phyloP scores from a whole-genome alignment of 768 basidiomycete species.

The Sporobolomyces phaffii region DNA sequence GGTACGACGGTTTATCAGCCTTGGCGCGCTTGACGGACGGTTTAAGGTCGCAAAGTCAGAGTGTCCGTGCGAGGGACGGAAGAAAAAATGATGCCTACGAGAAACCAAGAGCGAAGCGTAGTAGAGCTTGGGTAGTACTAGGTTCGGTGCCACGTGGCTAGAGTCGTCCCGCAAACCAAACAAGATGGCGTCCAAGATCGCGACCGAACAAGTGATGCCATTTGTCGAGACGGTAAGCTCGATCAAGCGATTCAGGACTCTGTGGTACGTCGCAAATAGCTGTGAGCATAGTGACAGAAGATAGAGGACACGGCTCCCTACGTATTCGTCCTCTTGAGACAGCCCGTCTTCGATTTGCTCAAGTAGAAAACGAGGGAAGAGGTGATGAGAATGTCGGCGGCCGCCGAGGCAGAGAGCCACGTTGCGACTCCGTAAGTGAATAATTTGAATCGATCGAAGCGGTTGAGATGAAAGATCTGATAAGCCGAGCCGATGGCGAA shows the following conservation, averaged over 20 bases:
- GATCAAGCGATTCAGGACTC: conserved; percentile 16
- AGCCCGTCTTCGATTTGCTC: neutral
- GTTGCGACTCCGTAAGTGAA: conserved; percentile 5
- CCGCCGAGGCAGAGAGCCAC: neutral
- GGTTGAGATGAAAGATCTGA: conserved; percentile 8
- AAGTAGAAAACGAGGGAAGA: neutral
- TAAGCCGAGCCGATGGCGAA: conserved; percentile 20
- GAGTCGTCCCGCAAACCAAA: neutral
- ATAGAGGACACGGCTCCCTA: neutral
- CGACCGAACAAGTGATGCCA: conserved; percentile 13
- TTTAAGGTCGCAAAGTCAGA: too few relatives aligned
- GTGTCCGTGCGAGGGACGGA: neutral
- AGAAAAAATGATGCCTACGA: conserved; percentile 13
- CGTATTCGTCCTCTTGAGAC: neutral
- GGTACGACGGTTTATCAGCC: too few relatives aligned
- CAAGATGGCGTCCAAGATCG: conserved; percentile 18
- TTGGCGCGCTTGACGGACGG: too few relatives aligned
- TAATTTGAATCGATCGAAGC: neutral
- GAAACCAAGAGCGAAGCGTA: conserved; percentile 49
- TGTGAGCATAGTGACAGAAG: neutral
- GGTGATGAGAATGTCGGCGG: conserved; percentile 27
- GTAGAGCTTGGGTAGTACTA: conserved; percentile 48
- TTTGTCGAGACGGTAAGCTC: neutral
- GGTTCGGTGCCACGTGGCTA: conserved; percentile 27
- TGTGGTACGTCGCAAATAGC: neutral